Base-by-base conservation (phyloP, 1,284 basidiomycete genomes). In the Leccinum pachyderme region DNA sequence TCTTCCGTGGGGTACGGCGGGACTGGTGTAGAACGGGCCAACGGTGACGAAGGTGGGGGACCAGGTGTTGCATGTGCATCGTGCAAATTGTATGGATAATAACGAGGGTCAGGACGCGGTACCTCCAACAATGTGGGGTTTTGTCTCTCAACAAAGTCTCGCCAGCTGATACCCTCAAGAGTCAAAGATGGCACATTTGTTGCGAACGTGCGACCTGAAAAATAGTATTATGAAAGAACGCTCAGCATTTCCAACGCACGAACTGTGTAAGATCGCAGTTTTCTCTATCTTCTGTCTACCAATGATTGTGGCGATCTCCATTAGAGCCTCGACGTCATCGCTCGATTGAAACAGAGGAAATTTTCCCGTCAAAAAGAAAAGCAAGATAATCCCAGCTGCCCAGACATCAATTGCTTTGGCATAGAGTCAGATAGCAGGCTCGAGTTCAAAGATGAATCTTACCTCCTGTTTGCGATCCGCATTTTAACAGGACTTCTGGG, bases 401-500 rank as follows among this genome's bases (percentile, higher is more conserved):
- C 96, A 99, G 41, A 98, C 85, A 68, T 99, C 96, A 65, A 99
- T 88, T 9, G 96, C 96, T 93, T 67, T 51, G 54, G 25, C 32
- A 49, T 25, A 24, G 47, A 45, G 9, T 61, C 51, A 61, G 53
- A 55, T 41, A 31, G 31, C 51, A 52, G 39, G 43, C 46, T 46
- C 51, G 13, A 31, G 43, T 45, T 41, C 44, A 45, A 56, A 50
- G 39, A 18, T 37, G 31, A 55, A 29, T 50, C 83, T 60, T 65
- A 94, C 95, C 91, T 57, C 93, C 92, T 5, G 89, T 90, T 74
- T 99, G 96, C 62, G 95, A 90, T 22, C 87, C 87, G 64, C 96
- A 99, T 73, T 99, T 99, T 48, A 99, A 74, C 27, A 99, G 73
- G 9, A 99, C 97, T 67, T 99, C 97, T 0, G 96, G 96, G 0